Conservation (phyloP, 2,329 filamentous ascomycete genomes). For the Penicillium sp. region DNA sequence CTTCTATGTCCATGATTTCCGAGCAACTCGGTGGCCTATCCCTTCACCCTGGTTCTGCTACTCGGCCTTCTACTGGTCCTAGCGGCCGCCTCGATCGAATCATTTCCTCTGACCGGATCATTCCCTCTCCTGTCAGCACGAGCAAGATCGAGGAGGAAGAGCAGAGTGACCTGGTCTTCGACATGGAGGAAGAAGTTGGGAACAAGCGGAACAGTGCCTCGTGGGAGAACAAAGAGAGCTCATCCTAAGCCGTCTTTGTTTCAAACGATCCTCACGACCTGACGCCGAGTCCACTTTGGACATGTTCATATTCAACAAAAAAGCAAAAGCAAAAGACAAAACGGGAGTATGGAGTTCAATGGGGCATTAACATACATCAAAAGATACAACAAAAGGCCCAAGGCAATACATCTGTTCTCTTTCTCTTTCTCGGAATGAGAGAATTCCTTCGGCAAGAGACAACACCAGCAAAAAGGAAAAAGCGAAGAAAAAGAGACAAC, state of each 20-base stretch:
- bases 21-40: slow-evolving; percentile 51
- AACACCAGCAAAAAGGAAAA: slow-evolving; percentile 6
- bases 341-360: slow-evolving; percentile 21
- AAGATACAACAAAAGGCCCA: slow-evolving; percentile 16
- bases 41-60: slow-evolving; percentile 42
- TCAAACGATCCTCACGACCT: slow-evolving; percentile 16
- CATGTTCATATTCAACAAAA: slow-evolving; percentile 14
- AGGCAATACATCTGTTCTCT: slow-evolving; percentile 6
- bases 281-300: slow-evolving; percentile 10
- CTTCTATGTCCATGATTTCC: slow-evolving; percentile 60
- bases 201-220: slow-evolving; percentile 40
- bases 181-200: slow-evolving; percentile 51
- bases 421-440: not conserved
- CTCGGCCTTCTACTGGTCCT: slow-evolving; percentile 33
- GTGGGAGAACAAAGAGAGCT: slow-evolving; percentile 36
- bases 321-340: slow-evolving; percentile 7
- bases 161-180: slow-evolving; percentile 47
- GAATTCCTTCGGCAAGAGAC: slow-evolving; percentile 2
- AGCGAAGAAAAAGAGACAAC: not conserved
- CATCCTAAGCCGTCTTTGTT: slow-evolving; percentile 24
- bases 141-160: slow-evolving; percentile 48
- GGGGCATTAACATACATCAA: slow-evolving; percentile 20
- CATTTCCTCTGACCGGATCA: slow-evolving; percentile 46
- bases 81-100: slow-evolving; percentile 43
- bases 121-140: slow-evolving; percentile 46